Evolutionary conservation across 371 early-diverging fungal genomes (phyloP).

Genomic region (Mortierella sp.): DNA sequence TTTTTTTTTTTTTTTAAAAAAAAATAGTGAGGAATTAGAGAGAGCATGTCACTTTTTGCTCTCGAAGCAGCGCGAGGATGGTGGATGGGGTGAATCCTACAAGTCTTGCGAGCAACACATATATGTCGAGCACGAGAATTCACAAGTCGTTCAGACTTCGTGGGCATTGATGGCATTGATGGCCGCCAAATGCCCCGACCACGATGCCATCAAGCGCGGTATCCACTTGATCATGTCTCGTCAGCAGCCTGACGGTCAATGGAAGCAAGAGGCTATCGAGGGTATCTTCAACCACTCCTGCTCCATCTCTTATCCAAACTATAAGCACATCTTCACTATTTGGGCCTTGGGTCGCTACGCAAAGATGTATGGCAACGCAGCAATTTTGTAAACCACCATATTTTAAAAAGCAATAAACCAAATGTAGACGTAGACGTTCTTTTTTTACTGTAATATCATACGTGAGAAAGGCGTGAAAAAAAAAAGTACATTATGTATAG

Average conservation of each 20-base stretch:
- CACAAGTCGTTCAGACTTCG: constrained; percentile 95
- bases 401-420: too few species aligned
- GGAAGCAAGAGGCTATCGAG: constrained; percentile 97
- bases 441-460: constrained; percentile 1
- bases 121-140: constrained; percentile 73
- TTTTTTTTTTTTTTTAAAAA: not conserved
- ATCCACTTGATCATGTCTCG: constrained; percentile 85
- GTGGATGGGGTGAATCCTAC: constrained; percentile 98
- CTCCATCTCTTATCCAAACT: constrained; percentile 84
- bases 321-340: constrained; percentile 79
- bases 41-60: constrained; percentile 91
- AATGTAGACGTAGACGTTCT: not conserved
- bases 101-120: constrained; percentile 83
- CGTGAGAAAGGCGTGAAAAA: not conserved
- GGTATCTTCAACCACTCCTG: constrained; percentile 97
- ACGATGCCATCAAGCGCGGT: constrained; percentile 81
- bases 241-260: constrained; percentile 92
- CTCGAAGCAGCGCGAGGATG: constrained; percentile 88
- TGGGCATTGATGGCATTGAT: constrained; percentile 91
- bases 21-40: constrained; percentile 61
- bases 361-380: constrained; percentile 25
- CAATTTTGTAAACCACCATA: not conserved
- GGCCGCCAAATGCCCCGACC: constrained; percentile 89
- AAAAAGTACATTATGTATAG: constrained; percentile 10
- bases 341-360: constrained; percentile 97